Conservation (phyloP, 108 stramenopile genomes). For the Skeletonema marinoi region DNA sequence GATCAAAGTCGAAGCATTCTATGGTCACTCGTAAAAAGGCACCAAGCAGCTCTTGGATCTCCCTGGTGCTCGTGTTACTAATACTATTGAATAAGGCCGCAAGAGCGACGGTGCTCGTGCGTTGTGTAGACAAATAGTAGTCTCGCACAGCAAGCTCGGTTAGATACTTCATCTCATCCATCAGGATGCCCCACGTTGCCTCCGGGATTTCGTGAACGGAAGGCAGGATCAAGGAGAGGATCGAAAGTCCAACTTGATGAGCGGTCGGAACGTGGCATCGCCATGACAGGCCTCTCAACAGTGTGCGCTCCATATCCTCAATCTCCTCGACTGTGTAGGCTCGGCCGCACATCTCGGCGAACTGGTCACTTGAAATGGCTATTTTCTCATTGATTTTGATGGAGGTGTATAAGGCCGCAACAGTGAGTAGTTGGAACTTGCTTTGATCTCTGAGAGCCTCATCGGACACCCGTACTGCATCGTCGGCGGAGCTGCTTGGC, state of each 20-base stretch:
- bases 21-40: too few species aligned
- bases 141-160: conserved; percentile 35
- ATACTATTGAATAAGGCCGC: conserved; percentile 40
- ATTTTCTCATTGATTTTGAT: conserved; percentile 57
- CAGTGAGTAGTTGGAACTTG: conserved; percentile 53
- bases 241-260: conserved; percentile 21
- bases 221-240: conserved; percentile 15
- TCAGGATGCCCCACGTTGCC: conserved; percentile 1
- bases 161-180: conserved; percentile 38
- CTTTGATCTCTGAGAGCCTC: conserved; percentile 34
- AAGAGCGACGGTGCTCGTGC: conserved; percentile 36
- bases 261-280: conserved; percentile 35
- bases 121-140: conserved; percentile 13
- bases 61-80: background rate
- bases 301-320: conserved; percentile 52
- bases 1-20: too few species aligned
- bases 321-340: conserved; percentile 49
- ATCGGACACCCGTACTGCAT: too few species aligned
- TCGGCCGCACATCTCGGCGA: conserved; percentile 59
- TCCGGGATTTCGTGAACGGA: conserved; percentile 1
- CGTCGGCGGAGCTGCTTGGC: background rate
- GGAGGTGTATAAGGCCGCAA: conserved; percentile 56
- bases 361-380: conserved; percentile 46
- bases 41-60: background rate
- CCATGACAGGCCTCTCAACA: conserved; percentile 48